These are phyloP conservation scores for Lachancea mirantina DNA, from an alignment of 805 yeast genomes.

Conservation along the genomic window DNA sequence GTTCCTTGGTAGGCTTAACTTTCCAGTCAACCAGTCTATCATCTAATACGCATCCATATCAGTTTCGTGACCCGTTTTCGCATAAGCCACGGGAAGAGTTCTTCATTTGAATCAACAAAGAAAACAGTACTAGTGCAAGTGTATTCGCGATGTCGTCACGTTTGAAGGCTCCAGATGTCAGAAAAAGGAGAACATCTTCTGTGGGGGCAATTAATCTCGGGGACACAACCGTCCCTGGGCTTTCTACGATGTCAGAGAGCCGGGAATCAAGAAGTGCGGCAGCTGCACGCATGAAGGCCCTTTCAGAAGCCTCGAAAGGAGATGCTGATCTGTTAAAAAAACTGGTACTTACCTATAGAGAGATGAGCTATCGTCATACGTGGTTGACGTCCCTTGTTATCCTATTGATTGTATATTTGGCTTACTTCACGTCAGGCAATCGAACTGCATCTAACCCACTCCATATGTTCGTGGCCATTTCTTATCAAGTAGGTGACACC, in stretches of 20 bases:
- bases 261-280: constrained; percentile 37
- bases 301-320: constrained; percentile 29
- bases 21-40: too few species aligned
- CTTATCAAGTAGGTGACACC: constrained; percentile 56
- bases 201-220: constrained; percentile 73
- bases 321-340: constrained; percentile 53
- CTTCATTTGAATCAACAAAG: too few species aligned
- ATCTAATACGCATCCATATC: too few species aligned
- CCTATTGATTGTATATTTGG: constrained; percentile 34
- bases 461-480: constrained; percentile 54
- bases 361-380: constrained; percentile 49
- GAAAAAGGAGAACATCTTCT: constrained; percentile 51
- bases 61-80: too few species aligned
- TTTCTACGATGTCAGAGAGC: constrained; percentile 57
- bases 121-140: too few species aligned
- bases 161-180: constrained; percentile 9
- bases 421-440: constrained; percentile 52
- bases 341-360: constrained; percentile 50
- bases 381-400: constrained; percentile 66
- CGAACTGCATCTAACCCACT: constrained; percentile 53
- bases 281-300: constrained; percentile 29
- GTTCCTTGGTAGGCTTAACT: too few species aligned
- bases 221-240: constrained; percentile 56
- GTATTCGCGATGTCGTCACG: constrained; percentile 7
- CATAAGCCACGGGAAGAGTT: too few species aligned